Percentiles rank a stretch among this genome's conserved stretches.
phyloP scores from a whole-genome alignment of 2,329 filamentous ascomycete species.

The Aspergillus quadricinctus region DNA sequence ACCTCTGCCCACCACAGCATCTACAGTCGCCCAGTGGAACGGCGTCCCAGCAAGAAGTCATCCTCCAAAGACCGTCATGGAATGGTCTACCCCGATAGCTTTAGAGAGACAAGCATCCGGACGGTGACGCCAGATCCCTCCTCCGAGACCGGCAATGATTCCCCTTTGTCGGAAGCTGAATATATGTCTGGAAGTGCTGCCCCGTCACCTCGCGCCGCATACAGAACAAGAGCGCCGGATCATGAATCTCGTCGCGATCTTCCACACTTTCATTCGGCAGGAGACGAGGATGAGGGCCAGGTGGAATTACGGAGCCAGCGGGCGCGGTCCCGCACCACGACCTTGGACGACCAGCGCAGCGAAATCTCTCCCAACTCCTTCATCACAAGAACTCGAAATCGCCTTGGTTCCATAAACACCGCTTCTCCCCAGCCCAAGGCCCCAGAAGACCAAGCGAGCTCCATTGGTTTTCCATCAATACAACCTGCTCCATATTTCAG shows the following conservation, averaged over 20 bases:
- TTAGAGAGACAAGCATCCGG: slow-evolving; percentile 42
- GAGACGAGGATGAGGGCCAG: slow-evolving; percentile 31
- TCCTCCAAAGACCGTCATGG: slow-evolving; percentile 45
- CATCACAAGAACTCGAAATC: slow-evolving; percentile 30
- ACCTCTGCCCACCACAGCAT: slow-evolving; percentile 36
- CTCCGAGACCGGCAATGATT: slow-evolving; percentile 32
- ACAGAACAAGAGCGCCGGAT: slow-evolving; percentile 31
- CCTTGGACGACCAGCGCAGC: slow-evolving; percentile 39
- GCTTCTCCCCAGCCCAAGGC: slow-evolving; percentile 30
- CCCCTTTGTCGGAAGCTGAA: slow-evolving; percentile 37
- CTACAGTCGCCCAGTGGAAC: slow-evolving; percentile 40
- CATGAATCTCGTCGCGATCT: slow-evolving; percentile 30
- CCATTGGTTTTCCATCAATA: slow-evolving; percentile 48
- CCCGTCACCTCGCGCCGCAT: slow-evolving; percentile 34
- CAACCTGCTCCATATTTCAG: slow-evolving; percentile 37
- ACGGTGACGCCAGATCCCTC: slow-evolving; percentile 44
- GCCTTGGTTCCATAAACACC: slow-evolving; percentile 39
- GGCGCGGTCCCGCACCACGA: slow-evolving; percentile 39
- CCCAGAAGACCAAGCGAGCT: slow-evolving; percentile 37
- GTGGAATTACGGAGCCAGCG: slow-evolving; percentile 31
- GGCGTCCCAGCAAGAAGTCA: slow-evolving; percentile 45
- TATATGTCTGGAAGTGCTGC: slow-evolving; percentile 26
- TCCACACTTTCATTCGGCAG: slow-evolving; percentile 26
- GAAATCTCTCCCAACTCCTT: slow-evolving; percentile 33
- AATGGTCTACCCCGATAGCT: slow-evolving; percentile 44